phyloP scores from a whole-genome alignment of 192 early-diverging fungal species.

The Umbelopsis vinacea region DNA sequence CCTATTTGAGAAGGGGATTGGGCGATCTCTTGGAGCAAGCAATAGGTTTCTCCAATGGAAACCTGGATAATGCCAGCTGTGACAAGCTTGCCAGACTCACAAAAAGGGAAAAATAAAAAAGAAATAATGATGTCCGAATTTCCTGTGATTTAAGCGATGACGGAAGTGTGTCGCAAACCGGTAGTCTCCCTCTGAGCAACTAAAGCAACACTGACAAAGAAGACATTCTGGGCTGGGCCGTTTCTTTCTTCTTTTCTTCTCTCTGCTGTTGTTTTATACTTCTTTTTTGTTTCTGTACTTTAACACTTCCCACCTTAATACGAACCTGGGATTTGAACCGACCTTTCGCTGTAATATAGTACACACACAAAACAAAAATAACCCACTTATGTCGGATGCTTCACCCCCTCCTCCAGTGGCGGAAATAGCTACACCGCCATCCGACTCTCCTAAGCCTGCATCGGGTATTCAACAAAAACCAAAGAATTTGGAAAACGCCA shows the following conservation, averaged over 20 bases:
- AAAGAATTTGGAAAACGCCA: slow-evolving; percentile 53
- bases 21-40: too few relatives aligned
- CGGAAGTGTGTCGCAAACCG: slow-evolving; percentile 22
- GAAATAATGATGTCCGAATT: neutral
- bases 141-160: neutral
- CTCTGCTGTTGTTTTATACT: slow-evolving; percentile 5
- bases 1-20: too few relatives aligned
- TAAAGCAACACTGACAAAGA: too few relatives aligned
- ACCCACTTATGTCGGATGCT: neutral
- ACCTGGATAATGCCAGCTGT: neutral
- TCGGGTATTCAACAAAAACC: slow-evolving; percentile 48
- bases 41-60: too few relatives aligned
- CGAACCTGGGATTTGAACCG: neutral
- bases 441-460: slow-evolving; percentile 10
- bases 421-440: neutral
- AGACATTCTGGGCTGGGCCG: too few relatives aligned
- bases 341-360: too few relatives aligned
- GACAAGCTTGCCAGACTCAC: neutral
- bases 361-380: neutral
- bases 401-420: neutral
- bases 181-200: neutral
- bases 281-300: neutral
- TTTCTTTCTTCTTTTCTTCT: slow-evolving; percentile 2
- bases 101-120: neutral
- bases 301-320: neutral